Evolutionary conservation across 768 basidiomycete species (phyloP).

Genomic region (Gelatoporia subvermispora): DNA sequence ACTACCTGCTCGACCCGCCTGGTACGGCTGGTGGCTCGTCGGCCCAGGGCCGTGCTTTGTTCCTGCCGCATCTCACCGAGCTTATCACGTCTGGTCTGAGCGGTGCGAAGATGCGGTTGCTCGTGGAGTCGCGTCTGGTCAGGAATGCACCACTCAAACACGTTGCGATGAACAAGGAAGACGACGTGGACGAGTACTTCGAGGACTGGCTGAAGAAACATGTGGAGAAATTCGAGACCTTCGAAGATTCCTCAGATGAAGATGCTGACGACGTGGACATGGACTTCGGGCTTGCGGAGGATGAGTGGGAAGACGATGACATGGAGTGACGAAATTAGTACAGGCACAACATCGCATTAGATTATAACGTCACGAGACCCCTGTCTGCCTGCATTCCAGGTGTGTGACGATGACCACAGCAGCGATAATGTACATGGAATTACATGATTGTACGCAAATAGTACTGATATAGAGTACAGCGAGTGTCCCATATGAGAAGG

Average conservation of each 20-base stretch:
- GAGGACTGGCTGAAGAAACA: constrained; percentile 48
- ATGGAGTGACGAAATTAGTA: constrained; percentile 9
- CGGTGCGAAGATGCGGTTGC: constrained; percentile 34
- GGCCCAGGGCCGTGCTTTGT: constrained; percentile 9
- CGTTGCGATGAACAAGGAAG: constrained; percentile 41
- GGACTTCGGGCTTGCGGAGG: constrained; percentile 17
- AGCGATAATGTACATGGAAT: neutral
- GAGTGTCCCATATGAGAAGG: neutral
- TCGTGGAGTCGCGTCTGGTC: constrained; percentile 40
- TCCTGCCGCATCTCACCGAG: constrained; percentile 48
- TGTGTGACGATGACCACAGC: neutral
- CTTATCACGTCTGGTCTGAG: constrained; percentile 43
- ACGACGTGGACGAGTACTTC: constrained; percentile 36
- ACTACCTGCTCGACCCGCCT: constrained; percentile 10
- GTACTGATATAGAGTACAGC: neutral
- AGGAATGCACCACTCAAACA: constrained; percentile 42
- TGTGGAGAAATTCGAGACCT: constrained; percentile 45
- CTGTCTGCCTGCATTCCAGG: neutral
- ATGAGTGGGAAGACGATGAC: constrained; percentile 20
- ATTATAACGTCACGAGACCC: too few species aligned
- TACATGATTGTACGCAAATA: neutral
- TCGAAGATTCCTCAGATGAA: constrained; percentile 46
- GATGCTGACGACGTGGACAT: constrained; percentile 39
- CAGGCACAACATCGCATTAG: neutral
- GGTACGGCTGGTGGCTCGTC: constrained; percentile 8